Evolutionary conservation across 176 grass and related monocot species (phyloP).

Genomic region (Metroxylon sagu): DNA sequence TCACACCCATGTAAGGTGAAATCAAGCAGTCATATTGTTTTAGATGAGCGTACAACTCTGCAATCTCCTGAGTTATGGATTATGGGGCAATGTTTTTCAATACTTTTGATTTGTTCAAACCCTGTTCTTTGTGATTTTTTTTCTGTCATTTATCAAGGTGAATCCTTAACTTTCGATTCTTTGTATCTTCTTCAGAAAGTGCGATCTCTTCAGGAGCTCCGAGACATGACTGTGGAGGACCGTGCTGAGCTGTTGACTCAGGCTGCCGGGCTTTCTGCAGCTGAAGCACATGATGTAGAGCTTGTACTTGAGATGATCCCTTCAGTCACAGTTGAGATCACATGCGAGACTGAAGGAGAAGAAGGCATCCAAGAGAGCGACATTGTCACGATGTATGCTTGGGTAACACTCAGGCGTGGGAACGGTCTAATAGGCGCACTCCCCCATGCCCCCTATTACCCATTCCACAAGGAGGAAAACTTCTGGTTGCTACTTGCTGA

Average conservation of each 20-base stretch:
- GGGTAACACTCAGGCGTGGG: constrained; percentile 65
- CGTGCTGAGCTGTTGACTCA: constrained; percentile 65
- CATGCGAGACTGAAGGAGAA: constrained; percentile 95
- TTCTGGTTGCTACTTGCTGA: constrained; percentile 94
- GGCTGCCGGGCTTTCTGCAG: constrained; percentile 57
- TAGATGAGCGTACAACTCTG: too few species aligned
- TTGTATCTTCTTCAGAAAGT: constrained; percentile 52
- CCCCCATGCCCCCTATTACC: constrained; percentile 70
- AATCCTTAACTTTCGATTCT: too few species aligned
- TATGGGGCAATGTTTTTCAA: too few species aligned
- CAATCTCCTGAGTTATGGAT: too few species aligned
- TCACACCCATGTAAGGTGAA: too few species aligned
- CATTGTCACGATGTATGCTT: constrained; percentile 93
- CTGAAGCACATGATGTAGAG: constrained; percentile 57
- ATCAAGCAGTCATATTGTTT: too few species aligned
- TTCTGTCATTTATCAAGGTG: too few species aligned
- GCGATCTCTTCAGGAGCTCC: constrained; percentile 73
- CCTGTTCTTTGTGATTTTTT: too few species aligned
- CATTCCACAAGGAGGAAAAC: constrained; percentile 95
- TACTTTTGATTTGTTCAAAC: too few species aligned
- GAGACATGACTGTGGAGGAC: constrained; percentile 50
- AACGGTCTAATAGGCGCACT: constrained; percentile 79
- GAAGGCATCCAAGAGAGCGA: constrained; percentile 91
- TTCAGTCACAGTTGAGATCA: constrained; percentile 77
- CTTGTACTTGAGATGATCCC: constrained; percentile 89